Percentiles rank a stretch among this genome's conserved stretches.
These are phyloP conservation scores for Pyricularia grisea DNA, from an alignment of 2,329 filamentous ascomycete species.

Conservation along the genomic window DNA sequence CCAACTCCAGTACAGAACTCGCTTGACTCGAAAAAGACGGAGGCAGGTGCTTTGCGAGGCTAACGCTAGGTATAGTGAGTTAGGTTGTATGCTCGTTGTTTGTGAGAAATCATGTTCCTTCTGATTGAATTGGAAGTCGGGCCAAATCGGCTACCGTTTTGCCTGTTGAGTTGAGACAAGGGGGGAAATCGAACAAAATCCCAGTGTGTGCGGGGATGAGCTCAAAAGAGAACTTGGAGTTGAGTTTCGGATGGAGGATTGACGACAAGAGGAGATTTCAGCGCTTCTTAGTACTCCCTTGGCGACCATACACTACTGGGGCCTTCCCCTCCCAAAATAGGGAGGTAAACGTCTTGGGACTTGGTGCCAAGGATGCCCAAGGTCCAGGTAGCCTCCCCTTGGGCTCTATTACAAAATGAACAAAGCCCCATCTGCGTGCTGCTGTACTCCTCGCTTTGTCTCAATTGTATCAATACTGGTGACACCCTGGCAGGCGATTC, in stretches of 20 bases:
- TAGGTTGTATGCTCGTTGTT: not conserved
- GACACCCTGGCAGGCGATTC: not conserved
- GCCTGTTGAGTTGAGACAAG: not conserved
- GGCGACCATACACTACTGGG: not conserved
- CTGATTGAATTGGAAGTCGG: not conserved
- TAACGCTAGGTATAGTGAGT: not conserved
- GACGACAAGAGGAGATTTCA: not conserved
- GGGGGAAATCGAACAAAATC: not conserved
- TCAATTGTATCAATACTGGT: not conserved
- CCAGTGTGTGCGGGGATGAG: not conserved
- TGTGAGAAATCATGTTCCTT: not conserved
- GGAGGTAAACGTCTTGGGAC: not conserved
- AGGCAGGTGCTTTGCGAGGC: not conserved
- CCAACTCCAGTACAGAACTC: not conserved
- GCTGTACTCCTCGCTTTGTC: not conserved
- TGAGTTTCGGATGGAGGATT: not conserved
- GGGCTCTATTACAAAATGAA: not conserved
- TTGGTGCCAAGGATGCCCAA: constrained; percentile 1
- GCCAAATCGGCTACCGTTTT: not conserved
- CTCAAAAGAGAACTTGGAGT: not conserved
- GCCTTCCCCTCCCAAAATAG: not conserved
- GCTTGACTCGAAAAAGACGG: not conserved
- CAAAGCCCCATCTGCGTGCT: not conserved
- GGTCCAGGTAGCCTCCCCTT: not conserved
- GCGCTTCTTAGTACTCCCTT: not conserved